A percentile compares a stretch with the other conserved stretches of the same genome.
These are phyloP conservation scores for Pleurotus eryngii DNA, from an alignment of 768 basidiomycete species.

Conservation along the genomic window DNA sequence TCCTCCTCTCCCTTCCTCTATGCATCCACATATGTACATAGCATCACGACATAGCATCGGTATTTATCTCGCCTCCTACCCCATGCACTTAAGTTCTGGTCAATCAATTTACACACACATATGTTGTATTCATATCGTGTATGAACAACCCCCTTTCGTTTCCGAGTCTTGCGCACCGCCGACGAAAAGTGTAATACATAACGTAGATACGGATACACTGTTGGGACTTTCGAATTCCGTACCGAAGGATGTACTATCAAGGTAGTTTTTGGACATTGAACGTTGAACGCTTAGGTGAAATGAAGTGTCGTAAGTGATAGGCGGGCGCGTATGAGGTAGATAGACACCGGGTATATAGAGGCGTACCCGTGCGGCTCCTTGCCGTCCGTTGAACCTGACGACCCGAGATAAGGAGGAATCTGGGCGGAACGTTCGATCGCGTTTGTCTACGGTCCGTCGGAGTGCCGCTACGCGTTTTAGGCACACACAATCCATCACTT, in stretches of 20 bases:
- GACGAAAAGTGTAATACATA: too few relatives aligned
- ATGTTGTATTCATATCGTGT: background rate
- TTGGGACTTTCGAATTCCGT: background rate
- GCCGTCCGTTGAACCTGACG: background rate
- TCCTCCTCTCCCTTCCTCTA: background rate
- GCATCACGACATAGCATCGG: conserved; percentile 2
- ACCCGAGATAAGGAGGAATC: background rate
- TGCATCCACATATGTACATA: conserved; percentile 6
- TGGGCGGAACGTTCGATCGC: background rate
- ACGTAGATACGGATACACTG: background rate
- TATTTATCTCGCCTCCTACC: conserved; percentile 3
- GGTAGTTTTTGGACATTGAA: background rate
- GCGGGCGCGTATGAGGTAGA: background rate
- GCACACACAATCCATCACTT: too few relatives aligned
- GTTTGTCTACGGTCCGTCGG: too few relatives aligned
- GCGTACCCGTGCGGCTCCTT: background rate
- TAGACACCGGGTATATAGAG: background rate
- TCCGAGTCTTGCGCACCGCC: background rate
- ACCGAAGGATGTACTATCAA: background rate
- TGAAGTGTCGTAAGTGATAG: background rate
- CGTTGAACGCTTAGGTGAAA: background rate
- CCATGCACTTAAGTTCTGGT: conserved; percentile 1
- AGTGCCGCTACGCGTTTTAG: too few relatives aligned
- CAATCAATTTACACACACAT: background rate
- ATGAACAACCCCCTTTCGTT: background rate